Conservation (phyloP, 73 alveolate species). For the Uronychia binucleata region DNA sequence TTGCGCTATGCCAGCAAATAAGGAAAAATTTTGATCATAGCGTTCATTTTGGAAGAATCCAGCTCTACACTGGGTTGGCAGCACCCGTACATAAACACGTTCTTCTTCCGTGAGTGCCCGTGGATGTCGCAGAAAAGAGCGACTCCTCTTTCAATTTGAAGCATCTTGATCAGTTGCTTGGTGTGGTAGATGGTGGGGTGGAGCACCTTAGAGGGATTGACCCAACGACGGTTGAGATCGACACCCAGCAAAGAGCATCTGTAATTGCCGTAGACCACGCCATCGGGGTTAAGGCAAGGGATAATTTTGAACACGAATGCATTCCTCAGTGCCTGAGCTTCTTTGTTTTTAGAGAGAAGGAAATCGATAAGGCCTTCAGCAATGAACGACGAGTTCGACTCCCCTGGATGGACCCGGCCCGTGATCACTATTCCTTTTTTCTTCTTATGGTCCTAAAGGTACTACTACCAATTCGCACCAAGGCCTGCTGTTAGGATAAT, state of each 20-base stretch:
- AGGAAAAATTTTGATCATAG: constrained; percentile 21
- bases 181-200: constrained; percentile 88
- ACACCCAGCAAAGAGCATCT: constrained; percentile 88
- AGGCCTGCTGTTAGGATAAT: too few species aligned
- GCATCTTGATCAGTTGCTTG: constrained; percentile 37
- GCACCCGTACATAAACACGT: constrained; percentile 68
- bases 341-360: constrained; percentile 72
- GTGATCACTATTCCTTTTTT: constrained; percentile 79
- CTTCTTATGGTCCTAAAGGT: constrained; percentile 76
- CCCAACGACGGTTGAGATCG: constrained; percentile 93
- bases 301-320: constrained; percentile 82
- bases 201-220: constrained; percentile 81
- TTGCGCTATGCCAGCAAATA: constrained; percentile 4
- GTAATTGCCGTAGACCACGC: constrained; percentile 92
- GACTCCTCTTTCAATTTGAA: constrained; percentile 67
- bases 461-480: constrained; percentile 66
- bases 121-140: constrained; percentile 83
- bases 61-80: constrained; percentile 18
- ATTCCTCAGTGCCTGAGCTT: constrained; percentile 78
- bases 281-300: constrained; percentile 91
- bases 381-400: constrained; percentile 84
- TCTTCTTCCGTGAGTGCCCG: constrained; percentile 73
- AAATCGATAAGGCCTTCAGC: constrained; percentile 86
- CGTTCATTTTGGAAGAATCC: not conserved
- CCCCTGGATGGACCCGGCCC: constrained; percentile 95